Conservation (phyloP, 2,329 filamentous ascomycete genomes). For the Verticillium nubilum region DNA sequence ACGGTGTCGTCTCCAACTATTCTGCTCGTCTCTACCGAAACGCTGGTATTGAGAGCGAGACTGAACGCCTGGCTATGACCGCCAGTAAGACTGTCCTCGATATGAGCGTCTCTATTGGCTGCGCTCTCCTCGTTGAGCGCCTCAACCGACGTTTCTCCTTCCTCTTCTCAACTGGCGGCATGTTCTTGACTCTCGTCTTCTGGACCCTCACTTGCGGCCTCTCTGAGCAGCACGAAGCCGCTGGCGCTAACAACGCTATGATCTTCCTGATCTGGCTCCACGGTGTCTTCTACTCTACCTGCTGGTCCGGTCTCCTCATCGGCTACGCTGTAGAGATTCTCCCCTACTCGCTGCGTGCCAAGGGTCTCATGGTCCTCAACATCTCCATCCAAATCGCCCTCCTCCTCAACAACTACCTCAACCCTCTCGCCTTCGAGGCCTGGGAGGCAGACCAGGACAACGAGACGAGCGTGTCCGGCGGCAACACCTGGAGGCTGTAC, state of each 20-base stretch:
- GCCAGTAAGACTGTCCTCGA: constrained; percentile 55
- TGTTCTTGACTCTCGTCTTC: constrained; percentile 39
- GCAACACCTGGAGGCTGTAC: constrained; percentile 8
- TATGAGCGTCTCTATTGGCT: constrained; percentile 49
- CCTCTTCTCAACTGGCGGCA: constrained; percentile 40
- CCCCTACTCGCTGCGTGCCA: constrained; percentile 51
- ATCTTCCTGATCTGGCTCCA: constrained; percentile 56
- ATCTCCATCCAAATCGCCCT: constrained; percentile 56
- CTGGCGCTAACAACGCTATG: constrained; percentile 44
- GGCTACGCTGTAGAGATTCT: constrained; percentile 54
- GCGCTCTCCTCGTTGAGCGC: constrained; percentile 42
- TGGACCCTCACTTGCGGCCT: constrained; percentile 48
- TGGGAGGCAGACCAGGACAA: constrained; percentile 2
- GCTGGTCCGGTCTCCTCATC: constrained; percentile 51
- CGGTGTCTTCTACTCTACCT: constrained; percentile 52
- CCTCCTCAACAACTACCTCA: constrained; percentile 36
- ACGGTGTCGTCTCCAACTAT: constrained; percentile 62
- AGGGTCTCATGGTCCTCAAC: constrained; percentile 59
- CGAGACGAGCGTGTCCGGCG: neutral
- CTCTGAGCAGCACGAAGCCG: constrained; percentile 39
- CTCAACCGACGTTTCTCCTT: constrained; percentile 48
- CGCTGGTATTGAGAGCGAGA: constrained; percentile 52
- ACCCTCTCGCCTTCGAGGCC: constrained; percentile 14
- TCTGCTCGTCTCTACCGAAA: constrained; percentile 55
- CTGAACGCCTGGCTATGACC: constrained; percentile 46